Evolutionary conservation across 2,329 filamentous ascomycete genomes (phyloP).

Genomic region (Verticillium nonalfalfae): DNA sequence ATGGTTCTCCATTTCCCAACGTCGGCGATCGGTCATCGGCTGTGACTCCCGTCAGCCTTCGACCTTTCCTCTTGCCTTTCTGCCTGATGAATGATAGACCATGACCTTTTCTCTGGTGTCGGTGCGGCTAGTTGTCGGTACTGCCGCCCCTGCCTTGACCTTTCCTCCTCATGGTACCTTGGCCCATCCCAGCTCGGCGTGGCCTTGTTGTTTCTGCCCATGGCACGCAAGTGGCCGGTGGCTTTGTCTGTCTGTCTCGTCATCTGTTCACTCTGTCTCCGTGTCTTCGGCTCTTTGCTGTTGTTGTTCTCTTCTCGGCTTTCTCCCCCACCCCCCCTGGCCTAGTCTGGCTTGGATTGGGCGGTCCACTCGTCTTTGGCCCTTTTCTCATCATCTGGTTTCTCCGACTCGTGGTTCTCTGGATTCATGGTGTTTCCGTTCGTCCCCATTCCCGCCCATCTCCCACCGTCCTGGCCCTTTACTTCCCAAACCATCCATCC

Average conservation of each 20-base stretch:
- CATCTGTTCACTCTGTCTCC: neutral
- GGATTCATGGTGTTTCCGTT: constrained; percentile 8
- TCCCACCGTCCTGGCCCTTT: neutral
- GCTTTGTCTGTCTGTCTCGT: constrained; percentile 7
- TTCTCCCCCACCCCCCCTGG: neutral
- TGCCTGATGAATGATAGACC: too few relatives aligned
- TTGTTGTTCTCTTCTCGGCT: neutral
- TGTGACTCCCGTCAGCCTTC: too few relatives aligned
- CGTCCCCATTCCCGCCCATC: neutral
- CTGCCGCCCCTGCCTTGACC: neutral
- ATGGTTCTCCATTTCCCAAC: too few relatives aligned
- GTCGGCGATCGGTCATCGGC: too few relatives aligned
- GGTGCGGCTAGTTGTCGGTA: too few relatives aligned
- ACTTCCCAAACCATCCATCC: neutral
- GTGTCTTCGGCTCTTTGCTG: neutral
- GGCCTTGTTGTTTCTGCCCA: neutral
- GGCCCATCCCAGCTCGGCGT: neutral
- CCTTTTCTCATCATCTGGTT: neutral
- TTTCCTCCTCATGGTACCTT: neutral
- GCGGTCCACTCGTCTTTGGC: constrained; percentile 1
- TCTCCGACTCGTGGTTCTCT: neutral
- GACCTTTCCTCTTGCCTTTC: too few relatives aligned
- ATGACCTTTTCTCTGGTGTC: too few relatives aligned
- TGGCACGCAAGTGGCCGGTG: neutral
- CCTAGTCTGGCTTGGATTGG: too few relatives aligned